phyloP scores from a whole-genome alignment of 2,329 filamentous ascomycete species.

The Aureobasidium sp. region DNA sequence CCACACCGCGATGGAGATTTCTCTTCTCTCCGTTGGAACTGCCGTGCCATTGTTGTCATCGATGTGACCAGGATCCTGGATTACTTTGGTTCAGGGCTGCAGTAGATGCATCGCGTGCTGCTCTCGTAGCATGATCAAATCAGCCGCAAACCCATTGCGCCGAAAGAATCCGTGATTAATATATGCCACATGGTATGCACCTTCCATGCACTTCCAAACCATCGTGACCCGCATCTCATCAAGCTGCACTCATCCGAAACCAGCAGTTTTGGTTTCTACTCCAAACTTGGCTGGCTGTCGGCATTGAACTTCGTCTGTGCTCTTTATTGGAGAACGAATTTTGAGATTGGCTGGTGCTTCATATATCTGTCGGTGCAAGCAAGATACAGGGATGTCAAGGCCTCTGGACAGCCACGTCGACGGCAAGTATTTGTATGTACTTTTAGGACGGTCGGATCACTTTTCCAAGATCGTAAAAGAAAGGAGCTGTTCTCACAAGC shows the following conservation, averaged over 20 bases:
- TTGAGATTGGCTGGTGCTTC: not conserved
- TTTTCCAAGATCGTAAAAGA: not conserved
- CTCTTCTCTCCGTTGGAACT: not conserved
- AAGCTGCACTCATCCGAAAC: not conserved
- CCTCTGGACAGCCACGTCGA: not conserved
- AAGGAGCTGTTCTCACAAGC: not conserved
- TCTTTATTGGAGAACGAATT: not conserved
- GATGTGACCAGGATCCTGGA: not conserved
- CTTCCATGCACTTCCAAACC: not conserved
- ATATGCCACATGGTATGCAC: not conserved
- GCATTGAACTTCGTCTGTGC: not conserved
- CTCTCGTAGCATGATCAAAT: not conserved
- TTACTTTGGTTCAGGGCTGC: not conserved
- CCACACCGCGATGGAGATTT: not conserved
- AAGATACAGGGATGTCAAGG: not conserved
- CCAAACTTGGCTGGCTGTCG: not conserved
- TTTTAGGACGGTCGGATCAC: not conserved
- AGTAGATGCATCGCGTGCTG: not conserved
- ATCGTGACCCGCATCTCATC: not conserved
- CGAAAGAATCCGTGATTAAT: not conserved
- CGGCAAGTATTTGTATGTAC: not conserved
- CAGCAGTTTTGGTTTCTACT: not conserved
- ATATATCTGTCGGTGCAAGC: not conserved
- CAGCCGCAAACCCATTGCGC: not conserved
- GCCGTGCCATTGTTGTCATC: not conserved